phyloP scores from a whole-genome alignment of 768 basidiomycete species.

The Lyophyllum shimeji region DNA sequence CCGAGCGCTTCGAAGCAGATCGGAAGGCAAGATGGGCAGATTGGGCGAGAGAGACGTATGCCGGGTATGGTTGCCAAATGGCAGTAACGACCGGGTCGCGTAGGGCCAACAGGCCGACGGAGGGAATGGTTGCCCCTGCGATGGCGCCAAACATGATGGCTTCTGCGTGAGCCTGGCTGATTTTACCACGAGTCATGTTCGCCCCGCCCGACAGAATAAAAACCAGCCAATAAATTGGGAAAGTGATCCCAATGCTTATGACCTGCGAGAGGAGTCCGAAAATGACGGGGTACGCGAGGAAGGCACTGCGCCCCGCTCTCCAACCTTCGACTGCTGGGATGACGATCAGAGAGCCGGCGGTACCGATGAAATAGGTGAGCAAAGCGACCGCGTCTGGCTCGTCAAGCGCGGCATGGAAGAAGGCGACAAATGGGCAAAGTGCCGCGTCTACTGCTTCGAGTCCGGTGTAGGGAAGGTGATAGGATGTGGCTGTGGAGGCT shows the following conservation, averaged over 20 bases:
- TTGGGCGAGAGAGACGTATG: conserved; percentile 43
- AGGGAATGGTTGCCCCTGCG: conserved; percentile 46
- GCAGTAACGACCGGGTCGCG: conserved; percentile 44
- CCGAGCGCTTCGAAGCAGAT: conserved; percentile 26
- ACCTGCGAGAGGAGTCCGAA: conserved; percentile 42
- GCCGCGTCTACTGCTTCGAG: conserved; percentile 30
- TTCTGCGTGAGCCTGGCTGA: conserved; percentile 49
- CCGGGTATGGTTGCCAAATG: conserved; percentile 55
- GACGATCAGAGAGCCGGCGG: conserved; percentile 34
- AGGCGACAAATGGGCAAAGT: conserved; percentile 44
- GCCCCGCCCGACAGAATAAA: conserved; percentile 41
- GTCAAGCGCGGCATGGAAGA: conserved; percentile 46
- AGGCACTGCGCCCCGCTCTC: conserved; percentile 31
- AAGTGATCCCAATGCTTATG: conserved; percentile 39
- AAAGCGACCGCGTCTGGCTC: conserved; percentile 27
- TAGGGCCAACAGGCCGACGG: conserved; percentile 41
- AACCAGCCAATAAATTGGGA: conserved; percentile 48
- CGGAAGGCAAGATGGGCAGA: conserved; percentile 39
- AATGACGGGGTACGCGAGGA: conserved; percentile 41
- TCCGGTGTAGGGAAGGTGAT: conserved; percentile 41
- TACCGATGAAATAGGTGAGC: conserved; percentile 37
- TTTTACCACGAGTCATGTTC: conserved; percentile 20
- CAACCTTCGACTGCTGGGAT: conserved; percentile 41
- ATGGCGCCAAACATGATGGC: conserved; percentile 50
- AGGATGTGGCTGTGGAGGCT: conserved; percentile 23